Evolutionary conservation across 2,329 filamentous ascomycete genomes (phyloP).

Genomic region (Scortechinia acanthostroma): DNA sequence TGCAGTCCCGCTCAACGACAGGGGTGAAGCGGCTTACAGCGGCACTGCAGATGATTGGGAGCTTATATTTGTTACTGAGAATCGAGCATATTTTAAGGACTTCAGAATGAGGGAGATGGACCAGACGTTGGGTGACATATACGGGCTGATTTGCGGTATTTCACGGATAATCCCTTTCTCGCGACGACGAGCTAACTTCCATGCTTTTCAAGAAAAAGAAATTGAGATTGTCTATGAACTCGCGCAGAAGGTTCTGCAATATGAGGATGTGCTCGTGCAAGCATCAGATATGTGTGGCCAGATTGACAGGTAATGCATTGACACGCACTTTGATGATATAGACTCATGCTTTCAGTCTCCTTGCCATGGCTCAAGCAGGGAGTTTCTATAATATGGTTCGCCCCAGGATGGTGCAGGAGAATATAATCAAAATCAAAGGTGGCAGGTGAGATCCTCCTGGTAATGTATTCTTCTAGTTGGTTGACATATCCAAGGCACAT

Average conservation of each 20-base stretch:
- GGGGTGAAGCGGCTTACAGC: background rate
- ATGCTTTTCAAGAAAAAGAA: background rate
- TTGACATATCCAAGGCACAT: background rate
- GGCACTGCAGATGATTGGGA: background rate
- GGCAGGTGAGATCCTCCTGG: background rate
- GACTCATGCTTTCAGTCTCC: background rate
- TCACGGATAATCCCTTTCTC: background rate
- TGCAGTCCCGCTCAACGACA: background rate
- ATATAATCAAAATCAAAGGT: background rate
- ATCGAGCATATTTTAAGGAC: background rate
- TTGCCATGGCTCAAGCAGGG: background rate
- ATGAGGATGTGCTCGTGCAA: background rate
- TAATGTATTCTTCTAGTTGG: background rate
- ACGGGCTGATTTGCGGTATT: background rate
- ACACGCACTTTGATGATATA: background rate
- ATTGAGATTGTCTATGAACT: slow-evolving; percentile 1
- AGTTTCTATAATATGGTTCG: background rate
- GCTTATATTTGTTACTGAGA: background rate
- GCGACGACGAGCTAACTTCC: background rate
- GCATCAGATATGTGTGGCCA: background rate
- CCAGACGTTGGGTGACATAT: background rate
- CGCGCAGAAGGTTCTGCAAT: background rate
- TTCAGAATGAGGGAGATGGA: background rate
- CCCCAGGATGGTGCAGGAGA: background rate
- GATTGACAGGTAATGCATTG: background rate